Evolutionary conservation across 768 basidiomycete species (phyloP), one percentile per base, ranked within the genome.

Genomic region (Lyophyllum atratum): DNA sequence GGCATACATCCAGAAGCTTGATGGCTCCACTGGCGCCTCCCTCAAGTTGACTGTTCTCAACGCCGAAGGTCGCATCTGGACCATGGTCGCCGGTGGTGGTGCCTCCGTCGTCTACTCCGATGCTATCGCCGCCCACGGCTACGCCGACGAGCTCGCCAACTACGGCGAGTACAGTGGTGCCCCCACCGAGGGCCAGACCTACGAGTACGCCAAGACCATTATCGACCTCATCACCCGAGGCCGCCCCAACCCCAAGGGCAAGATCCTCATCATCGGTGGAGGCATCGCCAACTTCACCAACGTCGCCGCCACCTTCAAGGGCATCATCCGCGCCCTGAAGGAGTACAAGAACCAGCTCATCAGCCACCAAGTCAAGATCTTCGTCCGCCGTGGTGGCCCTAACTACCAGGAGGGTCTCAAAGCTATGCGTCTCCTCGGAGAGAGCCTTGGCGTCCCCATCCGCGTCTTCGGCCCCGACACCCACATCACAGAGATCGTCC

Each of bases 211-310:
- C 58, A 98, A 98, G 83, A 98, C 97, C 25, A 95, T 98, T 72
- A 78, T 98, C 69, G 95, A 98, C 73, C 79, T 99, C 59, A 93
- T 98, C 73, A 98, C 93, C 43, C 94, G 96, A 57, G 95, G 95
- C 46, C 76, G 81, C 22, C 87, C 91, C 48, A 82, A 85, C 64
- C 80, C 88, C 51, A 80, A 97, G 49, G 97, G 97, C 80, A 99
- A 99, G 79, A 86, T 98, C 71, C 90, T 98, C 75, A 97, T 99
- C 83, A 97, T 99, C 63, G 97, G 96, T 75, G 97, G 97, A 76
- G 96, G 96, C 78, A 97, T 97, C 61, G 97, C 97, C 79, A 99
- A 99, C 86, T 99, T 99, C 80, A 98, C 95, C 71, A 98, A 99
- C 72, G 95, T 98, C 64, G 97, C 95, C 31, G 90, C 96, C 10